These are phyloP conservation scores for Agrocybe pediades DNA, from an alignment of 768 basidiomycete genomes.

Conservation along the genomic window DNA sequence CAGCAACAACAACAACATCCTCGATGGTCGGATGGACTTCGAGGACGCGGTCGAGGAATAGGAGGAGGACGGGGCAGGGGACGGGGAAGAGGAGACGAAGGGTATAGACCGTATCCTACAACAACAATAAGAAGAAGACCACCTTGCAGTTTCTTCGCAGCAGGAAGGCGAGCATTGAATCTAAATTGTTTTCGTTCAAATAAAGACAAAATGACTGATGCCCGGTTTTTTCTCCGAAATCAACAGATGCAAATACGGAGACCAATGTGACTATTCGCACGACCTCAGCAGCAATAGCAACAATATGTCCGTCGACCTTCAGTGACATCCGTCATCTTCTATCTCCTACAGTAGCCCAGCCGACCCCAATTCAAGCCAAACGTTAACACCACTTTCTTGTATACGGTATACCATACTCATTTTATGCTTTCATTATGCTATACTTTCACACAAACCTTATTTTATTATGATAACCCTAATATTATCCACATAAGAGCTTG, in stretches of 20 bases:
- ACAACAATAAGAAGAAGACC: conserved; percentile 69
- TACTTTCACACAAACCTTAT: neutral
- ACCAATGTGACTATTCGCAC: conserved; percentile 86
- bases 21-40: conserved; percentile 41
- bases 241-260: conserved; percentile 86
- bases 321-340: too few species aligned
- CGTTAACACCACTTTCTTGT: neutral
- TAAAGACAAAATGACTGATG: conserved; percentile 37
- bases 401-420: conserved; percentile 25
- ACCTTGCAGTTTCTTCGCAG: conserved; percentile 86
- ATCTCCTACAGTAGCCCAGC: too few species aligned
- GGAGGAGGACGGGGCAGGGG: conserved; percentile 58
- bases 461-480: neutral
- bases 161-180: conserved; percentile 87
- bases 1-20: conserved; percentile 31
- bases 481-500: neutral
- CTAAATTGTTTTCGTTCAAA: conserved; percentile 36
- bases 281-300: conserved; percentile 34
- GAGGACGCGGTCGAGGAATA: conserved; percentile 53
- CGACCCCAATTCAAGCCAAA: neutral
- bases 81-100: conserved; percentile 51
- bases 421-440: conserved; percentile 5
- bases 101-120: conserved; percentile 56
- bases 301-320: too few species aligned
- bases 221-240: conserved; percentile 48